Base-by-base conservation (phyloP, 208 protist species). In the Wallacemonas rigidus region DNA sequence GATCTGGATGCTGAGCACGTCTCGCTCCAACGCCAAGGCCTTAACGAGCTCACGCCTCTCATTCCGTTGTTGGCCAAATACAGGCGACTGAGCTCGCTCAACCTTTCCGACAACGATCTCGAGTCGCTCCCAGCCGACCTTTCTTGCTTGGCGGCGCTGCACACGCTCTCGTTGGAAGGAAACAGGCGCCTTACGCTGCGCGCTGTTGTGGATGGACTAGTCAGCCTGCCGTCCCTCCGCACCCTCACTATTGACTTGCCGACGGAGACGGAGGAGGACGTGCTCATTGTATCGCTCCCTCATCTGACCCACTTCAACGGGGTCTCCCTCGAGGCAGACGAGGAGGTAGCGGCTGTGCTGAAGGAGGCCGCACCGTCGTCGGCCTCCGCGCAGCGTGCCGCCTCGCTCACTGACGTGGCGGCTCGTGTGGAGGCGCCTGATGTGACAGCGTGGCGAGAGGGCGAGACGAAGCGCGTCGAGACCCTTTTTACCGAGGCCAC, bases 251-350 rank as follows among this genome's bases (percentile, higher is more conserved):
- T 96, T 51, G 81, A 79, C 15, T 67, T 96, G 9, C 76, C 80
- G 12, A 72, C 75, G 35, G 79, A 87, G 38, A 71, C 50, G 12
- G 91, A 92, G 68, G 91, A 96, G 77, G 84, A 94, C 54, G 79
- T 90, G 47, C 71, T 96, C 8, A 92, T 96, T 51, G 53, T 92
- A 40, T 50, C 75, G 17, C 67, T 96, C 11, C 79, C 86, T 7
- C 55, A 68, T 12, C 72, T 93, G 7, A 70, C 85, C 38, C 77
- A 69, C 57, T 87, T 93, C 73, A 93, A 93, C 71, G 88, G 85
- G 9, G 87, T 84, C 3, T 77, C 75, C 36, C 67, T 87, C 36
- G 71, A 57, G 8, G 79, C 69, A 1, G 54, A 72, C 61, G 56
- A 69, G 53, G 39, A 69, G 5, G 53, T 39, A 44, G 54, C 62